Base-by-base conservation (phyloP, 1,139 yeast genomes). In the Sugiyamaella novakii region DNA sequence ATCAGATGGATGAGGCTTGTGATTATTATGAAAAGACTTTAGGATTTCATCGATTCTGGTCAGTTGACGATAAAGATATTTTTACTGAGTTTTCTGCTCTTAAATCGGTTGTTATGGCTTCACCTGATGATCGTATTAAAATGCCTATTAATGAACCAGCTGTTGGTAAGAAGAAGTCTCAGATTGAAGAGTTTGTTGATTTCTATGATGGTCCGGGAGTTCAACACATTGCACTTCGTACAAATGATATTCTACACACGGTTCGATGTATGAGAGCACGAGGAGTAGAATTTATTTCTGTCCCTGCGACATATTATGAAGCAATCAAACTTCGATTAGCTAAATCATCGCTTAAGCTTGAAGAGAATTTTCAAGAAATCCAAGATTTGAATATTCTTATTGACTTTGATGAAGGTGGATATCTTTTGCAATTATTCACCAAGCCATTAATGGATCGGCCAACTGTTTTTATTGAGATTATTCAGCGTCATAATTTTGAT, bases 91-190 rank as follows among this genome's bases (percentile, higher is more conserved):
- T 71, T 56, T 78, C 91, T 1, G 86, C 92, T 0, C 74, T 87
- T 49, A 75, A 79, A 52, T 84, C 94, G 3, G 77, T 82, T 19
- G 95, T 87, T 11, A 83, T 87, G 91, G 78, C 91, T 0, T 80
- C 86, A 4, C 71, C 76, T 11, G 80, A 82, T 58, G 87, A 84
- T 4, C 66, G 62, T 41, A 77, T 86, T 56, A 85, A 85, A 65
- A 81, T 87, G 78, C 95, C 95, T 7, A 78, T 87, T 43, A 87
- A 87, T 65, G 95, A 87, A 64, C 95, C 96, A 0, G 91, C 88
- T 0, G 63, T 70, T 47, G 87, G 91, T 1, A 68, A 71, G 50
- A 77, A 77, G 61, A 79, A 75, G 61, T 81, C 91, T 1, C 95
- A 87, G 64, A 83, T 87, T 54, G 95, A 87, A 67, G 96, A 87